phyloP scores from a whole-genome alignment of 257 asterid species.

The Oldenlandia corymbosa region DNA sequence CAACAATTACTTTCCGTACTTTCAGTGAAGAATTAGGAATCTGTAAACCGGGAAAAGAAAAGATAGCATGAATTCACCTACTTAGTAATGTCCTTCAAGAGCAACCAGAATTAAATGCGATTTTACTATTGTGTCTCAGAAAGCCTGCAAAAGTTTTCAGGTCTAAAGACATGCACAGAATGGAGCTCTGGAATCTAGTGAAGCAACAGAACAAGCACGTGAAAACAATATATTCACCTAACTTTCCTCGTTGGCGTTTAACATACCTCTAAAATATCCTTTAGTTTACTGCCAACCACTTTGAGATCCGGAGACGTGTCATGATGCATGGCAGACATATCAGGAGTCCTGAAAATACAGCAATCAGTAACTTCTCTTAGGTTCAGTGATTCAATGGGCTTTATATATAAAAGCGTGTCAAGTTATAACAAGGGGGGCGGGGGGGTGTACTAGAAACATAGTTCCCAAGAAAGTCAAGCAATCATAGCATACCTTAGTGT shows the following conservation, averaged over 20 bases:
- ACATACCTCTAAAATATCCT: conserved; percentile 66
- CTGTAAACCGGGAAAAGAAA: conserved; percentile 26
- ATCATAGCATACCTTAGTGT: conserved; percentile 47
- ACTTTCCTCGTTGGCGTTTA: neutral
- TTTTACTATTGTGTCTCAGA: neutral
- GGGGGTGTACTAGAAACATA: neutral
- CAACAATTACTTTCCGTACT: conserved; percentile 54
- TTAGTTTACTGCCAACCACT: conserved; percentile 65
- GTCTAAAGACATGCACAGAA: neutral
- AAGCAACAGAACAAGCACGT: neutral
- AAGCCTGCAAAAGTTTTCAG: neutral
- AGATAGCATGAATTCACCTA: neutral
- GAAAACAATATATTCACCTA: neutral
- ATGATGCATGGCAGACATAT: conserved; percentile 79
- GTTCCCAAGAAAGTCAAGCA: neutral
- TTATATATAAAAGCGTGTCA: neutral
- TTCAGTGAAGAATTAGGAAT: conserved; percentile 52
- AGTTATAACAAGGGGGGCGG: neutral
- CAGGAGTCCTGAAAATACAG: conserved; percentile 55
- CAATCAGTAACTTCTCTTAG: conserved; percentile 9
- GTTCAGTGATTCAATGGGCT: neutral
- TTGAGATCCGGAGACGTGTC: conserved; percentile 77
- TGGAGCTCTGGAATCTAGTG: neutral
- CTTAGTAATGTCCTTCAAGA: neutral
- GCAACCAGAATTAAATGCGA: neutral